A percentile compares a stretch with the other conserved stretches of the same genome.
phyloP scores from a whole-genome alignment of 2,329 filamentous ascomycete species.

The Aspergillus caelatus region DNA sequence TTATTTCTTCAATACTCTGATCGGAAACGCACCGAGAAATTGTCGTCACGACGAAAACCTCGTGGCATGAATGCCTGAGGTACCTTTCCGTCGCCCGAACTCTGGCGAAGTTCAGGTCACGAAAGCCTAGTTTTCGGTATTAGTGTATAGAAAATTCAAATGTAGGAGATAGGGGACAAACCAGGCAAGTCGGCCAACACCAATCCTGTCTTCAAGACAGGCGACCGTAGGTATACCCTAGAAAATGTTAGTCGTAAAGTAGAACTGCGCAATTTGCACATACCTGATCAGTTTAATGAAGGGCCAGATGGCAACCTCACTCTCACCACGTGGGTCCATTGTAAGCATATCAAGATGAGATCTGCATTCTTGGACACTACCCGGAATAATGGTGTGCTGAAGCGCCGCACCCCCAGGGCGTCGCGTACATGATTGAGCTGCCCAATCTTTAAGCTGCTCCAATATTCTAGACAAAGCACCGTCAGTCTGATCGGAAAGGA shows the following conservation, averaged over 20 bases:
- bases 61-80: constrained; percentile 23
- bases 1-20: constrained; percentile 20
- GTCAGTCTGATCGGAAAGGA: constrained; percentile 13
- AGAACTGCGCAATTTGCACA: not conserved
- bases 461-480: constrained; percentile 13
- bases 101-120: constrained; percentile 25
- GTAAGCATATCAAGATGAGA: constrained; percentile 19
- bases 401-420: constrained; percentile 18
- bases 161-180: not conserved
- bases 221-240: constrained; percentile 25
- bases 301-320: constrained; percentile 22
- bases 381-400: constrained; percentile 6
- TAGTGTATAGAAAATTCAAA: not conserved
- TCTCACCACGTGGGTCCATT: not conserved
- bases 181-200: constrained; percentile 27
- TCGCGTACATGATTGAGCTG: constrained; percentile 6
- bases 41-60: constrained; percentile 24
- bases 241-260: not conserved
- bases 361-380: constrained; percentile 17
- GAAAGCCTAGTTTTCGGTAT: constrained; percentile 17
- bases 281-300: constrained; percentile 27
- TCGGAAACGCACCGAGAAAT: constrained; percentile 25
- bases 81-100: constrained; percentile 25
- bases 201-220: constrained; percentile 23
- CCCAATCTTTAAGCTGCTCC: constrained; percentile 11